These are phyloP conservation scores for Candolleomyces efflorescens DNA, from an alignment of 768 basidiomycete species.

Conservation along the genomic window DNA sequence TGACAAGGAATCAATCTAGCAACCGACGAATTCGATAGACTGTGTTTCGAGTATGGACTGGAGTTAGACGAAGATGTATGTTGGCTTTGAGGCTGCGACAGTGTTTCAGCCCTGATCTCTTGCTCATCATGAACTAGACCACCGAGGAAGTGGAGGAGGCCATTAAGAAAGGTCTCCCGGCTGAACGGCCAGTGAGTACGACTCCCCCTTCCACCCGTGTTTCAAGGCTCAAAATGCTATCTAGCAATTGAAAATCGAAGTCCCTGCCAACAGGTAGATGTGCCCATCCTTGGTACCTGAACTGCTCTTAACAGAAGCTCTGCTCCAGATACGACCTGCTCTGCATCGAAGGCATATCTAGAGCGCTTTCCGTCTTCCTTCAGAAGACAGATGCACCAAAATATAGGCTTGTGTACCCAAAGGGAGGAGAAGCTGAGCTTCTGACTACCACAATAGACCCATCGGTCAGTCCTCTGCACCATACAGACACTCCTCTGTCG, in stretches of 20 bases:
- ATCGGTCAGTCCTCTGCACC: constrained; percentile 48
- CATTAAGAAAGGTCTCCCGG: constrained; percentile 78
- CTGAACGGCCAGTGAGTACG: constrained; percentile 70
- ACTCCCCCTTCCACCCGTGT: background rate
- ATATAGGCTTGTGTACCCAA: constrained; percentile 72
- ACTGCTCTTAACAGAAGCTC: background rate
- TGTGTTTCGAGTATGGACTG: constrained; percentile 96
- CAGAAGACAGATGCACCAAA: constrained; percentile 59
- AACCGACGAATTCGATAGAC: constrained; percentile 89
- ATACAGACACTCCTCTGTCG: background rate
- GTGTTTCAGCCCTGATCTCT: constrained; percentile 3
- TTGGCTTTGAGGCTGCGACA: constrained; percentile 8
- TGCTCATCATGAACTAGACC: constrained; percentile 47
- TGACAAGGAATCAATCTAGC: constrained; percentile 43
- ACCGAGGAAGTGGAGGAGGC: constrained; percentile 82
- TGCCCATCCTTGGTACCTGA: background rate
- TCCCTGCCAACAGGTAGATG: constrained; percentile 89
- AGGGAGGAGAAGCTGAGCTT: constrained; percentile 60
- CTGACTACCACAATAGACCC: constrained; percentile 65
- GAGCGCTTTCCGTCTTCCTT: constrained; percentile 81
- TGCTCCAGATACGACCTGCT: constrained; percentile 86
- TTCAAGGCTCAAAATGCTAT: constrained; percentile 2
- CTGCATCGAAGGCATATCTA: constrained; percentile 93
- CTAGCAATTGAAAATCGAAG: constrained; percentile 97
- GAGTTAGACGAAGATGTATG: constrained; percentile 97